Conservation (phyloP, 257 asterid species). For the Salvia miltiorrhiza region DNA sequence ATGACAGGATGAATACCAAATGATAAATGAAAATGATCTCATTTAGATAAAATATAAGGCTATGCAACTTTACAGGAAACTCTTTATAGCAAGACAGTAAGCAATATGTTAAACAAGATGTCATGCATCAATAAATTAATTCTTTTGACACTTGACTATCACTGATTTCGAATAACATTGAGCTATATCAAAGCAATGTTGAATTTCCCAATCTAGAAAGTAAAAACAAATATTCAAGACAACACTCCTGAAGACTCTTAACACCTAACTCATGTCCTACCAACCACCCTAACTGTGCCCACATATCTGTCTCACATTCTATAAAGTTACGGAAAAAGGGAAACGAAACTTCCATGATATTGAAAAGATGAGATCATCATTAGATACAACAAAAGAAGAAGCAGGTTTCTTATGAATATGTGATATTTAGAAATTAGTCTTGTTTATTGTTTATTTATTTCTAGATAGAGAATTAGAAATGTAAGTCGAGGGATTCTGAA, state of each 20-base stretch:
- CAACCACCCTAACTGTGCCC: neutral
- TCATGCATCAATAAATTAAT: neutral
- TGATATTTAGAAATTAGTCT: neutral
- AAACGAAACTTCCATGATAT: neutral
- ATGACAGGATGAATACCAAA: conserved; percentile 11
- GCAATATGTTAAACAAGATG: conserved; percentile 7
- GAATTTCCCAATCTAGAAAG: neutral
- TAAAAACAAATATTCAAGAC: neutral
- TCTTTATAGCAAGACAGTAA: neutral
- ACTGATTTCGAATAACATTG: neutral
- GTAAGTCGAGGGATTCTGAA: neutral
- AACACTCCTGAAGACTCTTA: neutral
- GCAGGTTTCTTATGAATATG: neutral
- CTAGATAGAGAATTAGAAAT: too few relatives aligned
- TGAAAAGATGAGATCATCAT: neutral
- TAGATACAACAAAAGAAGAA: neutral
- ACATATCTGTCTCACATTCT: neutral
- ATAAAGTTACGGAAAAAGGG: neutral
- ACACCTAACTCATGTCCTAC: neutral
- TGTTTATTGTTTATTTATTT: neutral
- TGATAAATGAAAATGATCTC: conserved; percentile 15
- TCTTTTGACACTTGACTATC: conserved; percentile 9
- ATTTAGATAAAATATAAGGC: neutral
- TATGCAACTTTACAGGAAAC: neutral
- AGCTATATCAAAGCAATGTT: conserved; percentile 2